Evolutionary conservation across 306 rosid genomes (phyloP), one percentile per base, ranked within the genome.

Genomic region (Corylus heterophylla): DNA sequence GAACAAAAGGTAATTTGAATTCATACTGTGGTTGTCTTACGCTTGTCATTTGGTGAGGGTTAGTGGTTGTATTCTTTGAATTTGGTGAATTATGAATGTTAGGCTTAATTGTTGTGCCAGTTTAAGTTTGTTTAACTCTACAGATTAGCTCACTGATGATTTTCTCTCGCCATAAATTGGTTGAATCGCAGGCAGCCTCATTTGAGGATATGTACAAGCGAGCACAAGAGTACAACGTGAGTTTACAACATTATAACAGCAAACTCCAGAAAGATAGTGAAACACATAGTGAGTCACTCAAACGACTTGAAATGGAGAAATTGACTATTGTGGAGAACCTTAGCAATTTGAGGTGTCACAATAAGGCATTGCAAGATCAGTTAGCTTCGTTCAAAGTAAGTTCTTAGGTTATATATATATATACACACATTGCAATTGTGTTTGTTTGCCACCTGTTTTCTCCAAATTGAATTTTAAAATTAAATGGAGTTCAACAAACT

Each of bases 181-280:
- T 35, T 49, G 56, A 44, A 48, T 68, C 70, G 79, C 85, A 95
- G 99, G 94, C 92, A 71, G 86, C 85, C 77, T 86, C 94, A 49
- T 88, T 83, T 63, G 98, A 93, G 80, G 94, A 91, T 78, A 78
- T 90, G 83, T 89, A 93, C 90, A 90, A 87, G 55, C 88, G 93
- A 70, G 89, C 91, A 7, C 94, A 95, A 75, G 98, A 95, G 88
- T 95, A 91, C 75, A 95, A 95, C 75, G 90, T 90, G 83, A 89
- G 93, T 79, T 84, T 94, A 45, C 98, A 94, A 35, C 94, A 88
- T 81, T 92, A 92, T 78, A 94, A 91, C 22, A 86, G 92, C 73
- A 88, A 90, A 78, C 97, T 95, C 71, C 97, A 92, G 71, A 89
- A 84, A 54, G 94, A 91, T 80, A 91, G 90, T 59, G 92, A 91